Conservation (phyloP, 1,139 yeast species). For the Lodderomyces jiufengensis region DNA sequence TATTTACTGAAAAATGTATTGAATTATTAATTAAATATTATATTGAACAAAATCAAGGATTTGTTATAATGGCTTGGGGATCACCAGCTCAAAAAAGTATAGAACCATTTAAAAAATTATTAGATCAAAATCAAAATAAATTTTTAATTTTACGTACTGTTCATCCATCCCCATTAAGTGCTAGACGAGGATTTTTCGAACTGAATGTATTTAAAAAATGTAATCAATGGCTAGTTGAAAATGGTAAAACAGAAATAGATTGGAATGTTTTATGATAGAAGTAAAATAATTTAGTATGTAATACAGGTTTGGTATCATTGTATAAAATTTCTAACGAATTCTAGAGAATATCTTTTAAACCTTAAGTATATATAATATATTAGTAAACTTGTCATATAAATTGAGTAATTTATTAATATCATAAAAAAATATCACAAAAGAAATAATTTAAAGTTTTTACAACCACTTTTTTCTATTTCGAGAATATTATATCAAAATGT, state of each 20-base stretch:
- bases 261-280: constrained; percentile 53
- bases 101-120: constrained; percentile 32
- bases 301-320: no score
- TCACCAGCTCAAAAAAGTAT: constrained; percentile 81
- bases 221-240: constrained; percentile 64
- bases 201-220: constrained; percentile 68
- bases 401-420: no score
- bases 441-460: no score
- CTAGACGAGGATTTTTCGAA: constrained; percentile 77
- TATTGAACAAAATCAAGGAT: constrained; percentile 39
- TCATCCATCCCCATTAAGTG: constrained; percentile 95
- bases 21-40: constrained; percentile 41
- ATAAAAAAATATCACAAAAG: no score
- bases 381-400: no score
- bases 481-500: no score
- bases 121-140: constrained; percentile 20
- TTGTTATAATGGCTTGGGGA: constrained; percentile 93
- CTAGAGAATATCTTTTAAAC: no score
- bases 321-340: no score
- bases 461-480: no score
- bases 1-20: constrained; percentile 73
- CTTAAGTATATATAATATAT: no score
- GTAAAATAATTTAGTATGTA: no score
- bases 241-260: constrained; percentile 52
- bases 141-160: constrained; percentile 65